phyloP scores from a whole-genome alignment of 2,329 filamentous ascomycete species.

The Fusarium sp. region DNA sequence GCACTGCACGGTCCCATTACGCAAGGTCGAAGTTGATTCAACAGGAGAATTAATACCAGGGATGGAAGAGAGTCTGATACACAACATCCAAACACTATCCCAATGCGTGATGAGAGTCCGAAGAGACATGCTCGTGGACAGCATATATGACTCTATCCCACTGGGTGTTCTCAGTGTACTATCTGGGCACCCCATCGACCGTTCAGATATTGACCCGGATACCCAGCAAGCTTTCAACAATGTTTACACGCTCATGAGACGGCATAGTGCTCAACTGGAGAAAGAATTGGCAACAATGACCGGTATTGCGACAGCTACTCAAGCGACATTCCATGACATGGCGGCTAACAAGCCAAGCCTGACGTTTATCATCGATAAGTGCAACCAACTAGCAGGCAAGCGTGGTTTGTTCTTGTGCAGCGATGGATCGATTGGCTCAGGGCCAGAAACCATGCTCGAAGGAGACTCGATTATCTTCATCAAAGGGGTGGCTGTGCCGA shows the following conservation, averaged over 20 bases:
- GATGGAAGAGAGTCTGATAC: too few relatives aligned
- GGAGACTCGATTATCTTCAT: not conserved
- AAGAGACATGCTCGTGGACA: too few relatives aligned
- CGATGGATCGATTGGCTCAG: not conserved
- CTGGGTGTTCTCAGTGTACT: not conserved
- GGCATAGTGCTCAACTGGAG: not conserved
- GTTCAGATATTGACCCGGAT: too few relatives aligned
- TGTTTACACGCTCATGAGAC: not conserved
- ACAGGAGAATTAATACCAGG: too few relatives aligned
- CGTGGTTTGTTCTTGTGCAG: not conserved
- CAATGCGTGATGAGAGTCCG: too few relatives aligned
- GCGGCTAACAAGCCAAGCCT: not conserved
- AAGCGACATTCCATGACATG: not conserved
- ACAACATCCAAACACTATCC: too few relatives aligned
- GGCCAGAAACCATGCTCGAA: not conserved
- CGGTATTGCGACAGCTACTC: not conserved
- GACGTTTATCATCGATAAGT: not conserved
- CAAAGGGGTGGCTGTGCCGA: not conserved
- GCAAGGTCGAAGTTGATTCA: too few relatives aligned
- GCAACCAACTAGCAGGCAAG: not conserved
- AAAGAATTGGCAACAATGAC: not conserved
- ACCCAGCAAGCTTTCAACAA: not conserved
- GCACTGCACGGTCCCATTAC: too few relatives aligned
- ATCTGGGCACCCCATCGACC: too few relatives aligned
- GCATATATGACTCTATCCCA: too few relatives aligned